Evolutionary conservation across 257 asterid species (phyloP), one percentile per base, ranked within the genome.

Genomic region (Solanum boliviense): DNA sequence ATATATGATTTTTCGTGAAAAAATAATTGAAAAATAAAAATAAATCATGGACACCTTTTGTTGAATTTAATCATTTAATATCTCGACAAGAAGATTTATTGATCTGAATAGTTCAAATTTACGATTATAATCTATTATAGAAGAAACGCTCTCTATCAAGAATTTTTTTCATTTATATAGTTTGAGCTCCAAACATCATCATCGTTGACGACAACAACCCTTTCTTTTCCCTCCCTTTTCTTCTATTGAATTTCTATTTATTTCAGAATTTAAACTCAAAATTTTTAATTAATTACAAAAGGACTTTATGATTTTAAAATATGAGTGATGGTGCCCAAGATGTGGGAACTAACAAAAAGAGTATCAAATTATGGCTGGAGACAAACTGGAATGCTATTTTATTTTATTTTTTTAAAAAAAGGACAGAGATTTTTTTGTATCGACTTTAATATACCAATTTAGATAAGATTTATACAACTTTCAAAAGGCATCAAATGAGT

Each of bases 51-150:
- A 71, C 39, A 31, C 8, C 1, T 11, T 38, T 11, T 34, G 3
- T 36, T 23, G 20, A n/a, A 12, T 11, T 36, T 23, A 23, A 75
- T 75, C 34, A 6, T 15, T 0, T 0, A 5, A 38, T 13, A 75
- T 38, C 1, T 27, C 0, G 4, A 38, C 23, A 1, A 0, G 0
- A 75, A 23, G 1, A 39, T 0, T 38, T 13, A 3, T 1, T 10
- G 0, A 38, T 36, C 0, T 3, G 5, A 2, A 5, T 36, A 36
- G 7, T 75, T 75, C 0, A 0, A 11, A 75, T 75, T 75, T 29
- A 75, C 0, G 0, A 0, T 2, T 25, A 41, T 2, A 39, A 4
- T 78, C 1, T 16, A 76, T 12, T 76, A 76, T 38, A 39, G 12
- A 38, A n/a, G 0, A 20, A 35, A 20, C 9, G 0, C 29, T 75